Evolutionary conservation across 768 basidiomycete species (phyloP), one percentile per base, ranked within the genome.

Genomic region (Psilocybe subaeruginosa): DNA sequence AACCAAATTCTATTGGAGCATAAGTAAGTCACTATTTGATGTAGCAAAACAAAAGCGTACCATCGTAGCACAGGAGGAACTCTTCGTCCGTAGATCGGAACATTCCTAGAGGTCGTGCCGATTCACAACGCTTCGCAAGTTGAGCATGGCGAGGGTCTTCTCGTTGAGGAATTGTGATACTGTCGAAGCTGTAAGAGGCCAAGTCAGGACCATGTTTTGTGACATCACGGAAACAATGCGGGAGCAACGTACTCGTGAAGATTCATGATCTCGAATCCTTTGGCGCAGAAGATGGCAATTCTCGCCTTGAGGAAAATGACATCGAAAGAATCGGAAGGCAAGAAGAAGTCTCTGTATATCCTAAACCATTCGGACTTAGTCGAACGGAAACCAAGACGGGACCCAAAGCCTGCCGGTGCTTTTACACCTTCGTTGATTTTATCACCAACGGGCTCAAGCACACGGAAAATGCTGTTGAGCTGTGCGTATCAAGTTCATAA

Each of bases 231-330:
- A n/a, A 30, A 23, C 23, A 23, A 23, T 23, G 23, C 23, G 23
- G 23, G 23, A 23, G 23, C 53, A 23, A 73, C 92, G 48, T 78
- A 97, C 92, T 96, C 93, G 23, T 88, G 87, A 45, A 98, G 82
- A 67, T 98, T 94, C 92, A 99, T 98, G 68, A 98, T 97, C 74
- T 98, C 96, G 68, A 98, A 98, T 43, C 96, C 95, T 70, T 93
- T 93, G 0, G 92, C 88, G 67, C 96, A 96, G 30, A 97, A 83
- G 59, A 99, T 92, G 3, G 92, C 95, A 63, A 99, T 91, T 76
- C 91, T 92, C 8, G 92, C 91, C 72, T 96, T 95, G 59, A 98
- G 79, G 83, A 98, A 99, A 63, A 95, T 88, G 46, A 98, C 80
- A 70, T 94, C 92, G 64, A 87, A 93, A 0, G 95, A 90, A 70